Percentiles rank a stretch among this genome's conserved stretches.
phyloP scores from a whole-genome alignment of 2,329 filamentous ascomycete species.

The Davidsoniella eucalypti region DNA sequence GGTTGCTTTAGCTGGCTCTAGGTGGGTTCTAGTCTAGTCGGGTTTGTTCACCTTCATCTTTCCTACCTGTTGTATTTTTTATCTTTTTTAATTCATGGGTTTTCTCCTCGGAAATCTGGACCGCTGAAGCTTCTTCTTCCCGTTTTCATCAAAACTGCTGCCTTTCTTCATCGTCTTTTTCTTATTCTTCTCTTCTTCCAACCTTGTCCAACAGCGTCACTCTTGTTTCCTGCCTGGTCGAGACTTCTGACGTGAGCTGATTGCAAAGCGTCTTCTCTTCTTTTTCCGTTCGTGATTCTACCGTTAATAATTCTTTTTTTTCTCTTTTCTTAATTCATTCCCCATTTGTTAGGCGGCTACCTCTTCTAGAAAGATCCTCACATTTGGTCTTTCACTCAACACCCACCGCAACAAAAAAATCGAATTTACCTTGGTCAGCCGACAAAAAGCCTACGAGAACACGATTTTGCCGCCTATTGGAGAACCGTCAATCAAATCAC shows the following conservation, averaged over 20 bases:
- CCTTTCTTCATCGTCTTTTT: slow-evolving; percentile 4
- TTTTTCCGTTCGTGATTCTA: slow-evolving; percentile 8
- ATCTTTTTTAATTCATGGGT: neutral
- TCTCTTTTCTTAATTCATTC: neutral
- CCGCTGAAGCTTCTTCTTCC: neutral
- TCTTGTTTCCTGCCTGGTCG: neutral
- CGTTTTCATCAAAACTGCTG: neutral
- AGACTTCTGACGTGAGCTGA: neutral
- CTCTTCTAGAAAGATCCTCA: too few relatives aligned
- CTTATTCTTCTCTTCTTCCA: neutral
- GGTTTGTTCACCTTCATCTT: neutral
- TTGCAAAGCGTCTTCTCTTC: slow-evolving; percentile 5
- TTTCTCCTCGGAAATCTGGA: slow-evolving; percentile 3
- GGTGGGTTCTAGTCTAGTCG: neutral
- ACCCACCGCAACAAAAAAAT: too few relatives aligned
- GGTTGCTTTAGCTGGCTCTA: neutral
- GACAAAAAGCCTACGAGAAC: too few relatives aligned
- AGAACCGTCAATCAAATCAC: neutral
- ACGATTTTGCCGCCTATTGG: too few relatives aligned
- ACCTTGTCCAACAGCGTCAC: neutral
- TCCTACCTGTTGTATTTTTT: neutral
- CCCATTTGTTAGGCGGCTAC: neutral
- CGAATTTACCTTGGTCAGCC: too few relatives aligned
- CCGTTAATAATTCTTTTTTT: slow-evolving; percentile 1
- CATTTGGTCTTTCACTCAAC: too few relatives aligned